Evolutionary conservation across 352 stramenopile species (phyloP), one percentile per base, ranked within the genome.

Genomic region (Globisporangium emineosum): DNA sequence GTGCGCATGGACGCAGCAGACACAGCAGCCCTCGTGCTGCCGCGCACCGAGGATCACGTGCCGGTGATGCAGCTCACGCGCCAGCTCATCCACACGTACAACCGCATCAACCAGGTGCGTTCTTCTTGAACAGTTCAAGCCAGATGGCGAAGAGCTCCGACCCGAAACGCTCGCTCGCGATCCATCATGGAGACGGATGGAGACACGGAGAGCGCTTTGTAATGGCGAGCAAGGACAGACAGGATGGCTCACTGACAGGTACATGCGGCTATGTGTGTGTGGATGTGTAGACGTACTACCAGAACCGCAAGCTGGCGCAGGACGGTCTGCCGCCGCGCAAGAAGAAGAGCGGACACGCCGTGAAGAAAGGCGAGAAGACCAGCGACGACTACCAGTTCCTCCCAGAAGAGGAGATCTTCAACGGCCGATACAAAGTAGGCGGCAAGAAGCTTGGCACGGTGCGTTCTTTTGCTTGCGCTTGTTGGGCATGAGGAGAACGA

Each of bases 11-110:
- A 57, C 19, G 29, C 27, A 12, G 32, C 32, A 10, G 25, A 43
- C 2, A 35, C 27, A 19, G 43, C 45, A 19, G 51, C 35, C 49
- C 30, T 66, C 62, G 40, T 23, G 17, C 40, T 47, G 17, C 66
- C 53, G 65, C 80, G 80, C 35, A 27, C 60, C 45, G 65, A 75
- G 32, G 70, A 70, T 23, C 64, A 80, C 47, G 72, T 70, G 57
- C 83, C 81, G 30, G 64, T 84, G 53, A 45, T 78, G 47, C 77
- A 98, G 81, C 87, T 99, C 62, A 97, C 91, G 33, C 68, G 95
- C 8, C 74, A 86, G 23, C 86, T 99, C 45, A 97, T 99, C 76
- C 81, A 97, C 68, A 99, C 97, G 17, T 98, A 99, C 76, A 99
- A 98, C 72, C 67, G 86, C 53, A 99, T 99, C 75, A 99, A 99